phyloP scores from a whole-genome alignment of 116 monocot genomes.

The Phalaenopsis hybrid region DNA sequence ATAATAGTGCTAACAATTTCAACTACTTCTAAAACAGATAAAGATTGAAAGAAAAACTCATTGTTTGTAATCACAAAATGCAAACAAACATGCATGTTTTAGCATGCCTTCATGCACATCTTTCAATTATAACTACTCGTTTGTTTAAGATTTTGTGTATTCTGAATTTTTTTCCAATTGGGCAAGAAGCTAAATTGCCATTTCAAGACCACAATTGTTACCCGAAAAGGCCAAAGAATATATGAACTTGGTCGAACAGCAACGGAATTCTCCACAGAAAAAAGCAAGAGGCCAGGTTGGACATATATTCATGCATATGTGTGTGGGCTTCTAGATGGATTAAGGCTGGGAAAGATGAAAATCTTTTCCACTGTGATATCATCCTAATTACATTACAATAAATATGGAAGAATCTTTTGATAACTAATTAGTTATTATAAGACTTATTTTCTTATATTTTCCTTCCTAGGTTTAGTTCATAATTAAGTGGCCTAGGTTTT shows the following conservation, averaged over 20 bases:
- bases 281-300: background rate
- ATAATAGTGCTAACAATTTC: background rate
- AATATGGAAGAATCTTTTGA: no score
- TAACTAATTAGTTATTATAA: no score
- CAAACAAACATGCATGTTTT: background rate
- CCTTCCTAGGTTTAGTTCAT: no score
- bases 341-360: background rate
- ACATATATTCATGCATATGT: background rate
- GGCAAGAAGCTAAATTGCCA: background rate
- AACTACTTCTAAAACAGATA: background rate
- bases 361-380: no score
- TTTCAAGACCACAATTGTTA: background rate
- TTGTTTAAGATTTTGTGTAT: background rate
- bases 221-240: background rate
- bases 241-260: background rate
- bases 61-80: background rate
- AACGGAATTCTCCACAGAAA: background rate
- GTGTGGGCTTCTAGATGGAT: background rate
- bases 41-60: background rate
- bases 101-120: background rate
- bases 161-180: background rate
- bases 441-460: no score
- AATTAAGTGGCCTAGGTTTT: no score
- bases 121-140: background rate
- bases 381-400: no score